These are phyloP conservation scores for Volvariella volvacea DNA, from an alignment of 1,284 basidiomycete genomes.

Conservation along the genomic window DNA sequence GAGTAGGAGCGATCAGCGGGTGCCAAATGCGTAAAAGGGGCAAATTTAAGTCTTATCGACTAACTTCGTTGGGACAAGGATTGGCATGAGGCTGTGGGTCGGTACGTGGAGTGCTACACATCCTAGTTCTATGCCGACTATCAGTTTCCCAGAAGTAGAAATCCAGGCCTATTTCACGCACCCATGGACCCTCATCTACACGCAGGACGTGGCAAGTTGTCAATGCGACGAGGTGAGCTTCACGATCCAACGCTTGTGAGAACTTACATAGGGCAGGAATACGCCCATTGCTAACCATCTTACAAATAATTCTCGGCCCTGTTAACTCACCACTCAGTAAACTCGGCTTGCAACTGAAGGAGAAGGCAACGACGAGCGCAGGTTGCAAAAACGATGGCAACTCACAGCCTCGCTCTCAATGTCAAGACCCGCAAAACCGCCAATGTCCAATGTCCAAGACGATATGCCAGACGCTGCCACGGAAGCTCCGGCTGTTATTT, in stretches of 20 bases:
- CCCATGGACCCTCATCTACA: constrained; percentile 34
- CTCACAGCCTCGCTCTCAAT: constrained; percentile 24
- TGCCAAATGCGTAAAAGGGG: too few relatives aligned
- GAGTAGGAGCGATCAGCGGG: too few relatives aligned
- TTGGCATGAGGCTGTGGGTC: too few relatives aligned
- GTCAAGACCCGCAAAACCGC: constrained; percentile 31
- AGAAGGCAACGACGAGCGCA: not conserved
- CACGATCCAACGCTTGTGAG: too few relatives aligned
- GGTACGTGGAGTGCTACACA: too few relatives aligned
- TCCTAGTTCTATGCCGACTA: too few relatives aligned
- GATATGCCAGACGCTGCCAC: constrained; percentile 32
- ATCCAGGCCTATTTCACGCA: constrained; percentile 5
- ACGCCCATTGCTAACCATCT: constrained; percentile 33
- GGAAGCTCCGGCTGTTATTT: constrained; percentile 31
- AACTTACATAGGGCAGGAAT: constrained; percentile 33
- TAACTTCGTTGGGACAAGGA: too few relatives aligned
- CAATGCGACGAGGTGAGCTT: not conserved
- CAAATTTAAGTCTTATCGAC: too few relatives aligned
- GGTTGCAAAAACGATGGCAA: not conserved
- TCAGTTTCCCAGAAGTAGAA: too few relatives aligned
- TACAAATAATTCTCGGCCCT: constrained; percentile 33
- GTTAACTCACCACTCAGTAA: not conserved
- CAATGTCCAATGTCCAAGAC: constrained; percentile 35
- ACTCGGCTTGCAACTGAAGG: too few relatives aligned
- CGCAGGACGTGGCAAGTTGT: not conserved